phyloP scores from a whole-genome alignment of 2,329 filamentous ascomycete species.

The Trichoderma sp. region DNA sequence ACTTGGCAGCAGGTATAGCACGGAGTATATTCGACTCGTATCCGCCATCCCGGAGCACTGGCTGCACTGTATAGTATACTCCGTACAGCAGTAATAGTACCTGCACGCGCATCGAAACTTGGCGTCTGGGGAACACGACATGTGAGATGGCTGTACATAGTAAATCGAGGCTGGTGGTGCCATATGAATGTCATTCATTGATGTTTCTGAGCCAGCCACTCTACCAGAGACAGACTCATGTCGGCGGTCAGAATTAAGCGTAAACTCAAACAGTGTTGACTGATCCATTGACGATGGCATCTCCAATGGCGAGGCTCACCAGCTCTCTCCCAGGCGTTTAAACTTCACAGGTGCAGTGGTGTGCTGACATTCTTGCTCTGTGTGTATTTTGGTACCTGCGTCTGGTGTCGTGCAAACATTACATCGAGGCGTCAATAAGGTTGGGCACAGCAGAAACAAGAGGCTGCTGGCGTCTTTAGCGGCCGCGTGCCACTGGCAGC shows the following conservation, averaged over 20 bases:
- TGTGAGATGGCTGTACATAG: no score
- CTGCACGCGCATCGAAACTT: no score
- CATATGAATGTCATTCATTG: not conserved
- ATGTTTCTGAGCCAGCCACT: not conserved
- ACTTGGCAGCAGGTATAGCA: not conserved
- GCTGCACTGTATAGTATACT: no score
- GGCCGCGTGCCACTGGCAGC: conserved; percentile 14
- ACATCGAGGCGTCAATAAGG: no score
- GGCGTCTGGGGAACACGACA: not conserved
- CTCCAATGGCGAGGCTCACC: not conserved
- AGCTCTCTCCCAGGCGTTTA: not conserved
- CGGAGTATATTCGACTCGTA: not conserved
- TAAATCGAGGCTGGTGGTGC: not conserved
- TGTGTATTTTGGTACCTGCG: not conserved
- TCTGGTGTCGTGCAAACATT: not conserved
- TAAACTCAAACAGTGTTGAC: not conserved
- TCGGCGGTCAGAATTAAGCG: not conserved
- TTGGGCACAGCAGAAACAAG: not conserved
- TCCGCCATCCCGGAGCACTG: not conserved
- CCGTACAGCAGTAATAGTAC: not conserved
- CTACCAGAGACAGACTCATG: not conserved
- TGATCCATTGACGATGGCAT: not conserved
- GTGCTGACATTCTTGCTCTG: not conserved
- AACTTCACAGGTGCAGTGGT: not conserved
- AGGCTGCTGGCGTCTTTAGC: conserved; percentile 10